Evolutionary conservation across 2,329 filamentous ascomycete species (phyloP).

Genomic region (Pseudocercospora fijiensis): DNA sequence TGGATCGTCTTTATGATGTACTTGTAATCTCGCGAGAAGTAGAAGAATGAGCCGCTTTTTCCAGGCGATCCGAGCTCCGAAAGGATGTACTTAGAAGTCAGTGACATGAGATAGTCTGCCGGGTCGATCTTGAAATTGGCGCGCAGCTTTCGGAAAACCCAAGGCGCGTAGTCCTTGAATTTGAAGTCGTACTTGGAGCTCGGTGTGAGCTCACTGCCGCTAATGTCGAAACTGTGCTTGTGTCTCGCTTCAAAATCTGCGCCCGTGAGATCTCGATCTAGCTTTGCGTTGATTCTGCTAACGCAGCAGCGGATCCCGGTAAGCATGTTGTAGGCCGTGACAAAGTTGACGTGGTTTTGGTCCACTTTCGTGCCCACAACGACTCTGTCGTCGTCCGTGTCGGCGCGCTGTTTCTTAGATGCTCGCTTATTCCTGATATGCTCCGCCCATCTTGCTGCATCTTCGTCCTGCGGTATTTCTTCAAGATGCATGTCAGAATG

Average conservation of each 20-base stretch:
- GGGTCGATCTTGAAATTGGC: slow-evolving; percentile 87
- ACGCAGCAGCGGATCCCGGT: slow-evolving; percentile 97
- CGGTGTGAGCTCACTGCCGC: slow-evolving; percentile 93
- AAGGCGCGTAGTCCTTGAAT: slow-evolving; percentile 99
- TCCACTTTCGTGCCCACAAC: slow-evolving; percentile 97
- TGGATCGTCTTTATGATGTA: slow-evolving; percentile 99
- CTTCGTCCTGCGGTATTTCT: slow-evolving; percentile 81
- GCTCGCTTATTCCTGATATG: slow-evolving; percentile 88
- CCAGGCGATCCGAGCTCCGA: slow-evolving; percentile 95
- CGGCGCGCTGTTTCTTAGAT: slow-evolving; percentile 77
- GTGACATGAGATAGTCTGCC: slow-evolving; percentile 95
- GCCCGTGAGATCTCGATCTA: slow-evolving; percentile 84
- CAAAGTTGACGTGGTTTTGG: slow-evolving; percentile 88
- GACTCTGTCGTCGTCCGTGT: slow-evolving; percentile 88
- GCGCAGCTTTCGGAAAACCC: slow-evolving; percentile 94
- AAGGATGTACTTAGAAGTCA: slow-evolving; percentile 97
- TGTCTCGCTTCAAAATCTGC: slow-evolving; percentile 91
- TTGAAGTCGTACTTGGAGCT: slow-evolving; percentile 99
- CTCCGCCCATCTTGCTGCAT: slow-evolving; percentile 88
- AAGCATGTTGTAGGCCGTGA: slow-evolving; percentile 98
- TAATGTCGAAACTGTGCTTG: slow-evolving; percentile 98
- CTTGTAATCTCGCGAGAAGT: slow-evolving; percentile 98
- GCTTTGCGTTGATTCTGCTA: slow-evolving; percentile 92
- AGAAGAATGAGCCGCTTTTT: slow-evolving; percentile 99
- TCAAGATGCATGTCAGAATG: slow-evolving; percentile 82